A percentile compares a stretch with the other conserved stretches of the same genome.
These are phyloP conservation scores for Boletus vermiculosoides DNA, from an alignment of 768 basidiomycete species.

Conservation along the genomic window DNA sequence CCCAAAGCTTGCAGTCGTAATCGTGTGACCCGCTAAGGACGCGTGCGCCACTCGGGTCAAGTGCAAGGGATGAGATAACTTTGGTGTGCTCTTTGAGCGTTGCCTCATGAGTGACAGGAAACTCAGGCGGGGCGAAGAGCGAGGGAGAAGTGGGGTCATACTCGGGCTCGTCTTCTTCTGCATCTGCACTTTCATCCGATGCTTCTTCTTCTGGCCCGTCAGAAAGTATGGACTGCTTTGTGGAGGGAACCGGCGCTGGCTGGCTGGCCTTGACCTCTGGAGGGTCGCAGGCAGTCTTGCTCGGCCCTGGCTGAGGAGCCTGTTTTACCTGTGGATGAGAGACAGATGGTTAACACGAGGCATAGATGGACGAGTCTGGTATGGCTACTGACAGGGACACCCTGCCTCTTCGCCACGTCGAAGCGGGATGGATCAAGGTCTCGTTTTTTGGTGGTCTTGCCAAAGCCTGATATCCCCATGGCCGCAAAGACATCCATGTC, in stretches of 20 bases:
- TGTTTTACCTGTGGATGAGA: constrained; percentile 16
- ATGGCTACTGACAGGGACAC: constrained; percentile 29
- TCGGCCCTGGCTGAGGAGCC: constrained; percentile 16
- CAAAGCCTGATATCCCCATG: constrained; percentile 85
- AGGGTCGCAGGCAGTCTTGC: constrained; percentile 8
- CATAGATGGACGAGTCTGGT: background rate
- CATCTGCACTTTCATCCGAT: constrained; percentile 25
- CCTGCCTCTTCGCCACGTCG: constrained; percentile 68
- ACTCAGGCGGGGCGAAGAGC: constrained; percentile 45
- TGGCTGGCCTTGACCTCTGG: constrained; percentile 26
- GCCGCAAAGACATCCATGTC: constrained; percentile 73
- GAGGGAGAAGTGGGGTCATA: constrained; percentile 49
- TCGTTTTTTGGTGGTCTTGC: constrained; percentile 66
- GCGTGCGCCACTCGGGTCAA: constrained; percentile 94
- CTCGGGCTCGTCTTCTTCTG: constrained; percentile 41
- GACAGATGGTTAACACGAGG: constrained; percentile 24
- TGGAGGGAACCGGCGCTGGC: background rate
- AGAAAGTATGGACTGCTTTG: constrained; percentile 2
- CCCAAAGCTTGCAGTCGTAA: constrained; percentile 98
- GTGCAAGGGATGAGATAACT: constrained; percentile 86
- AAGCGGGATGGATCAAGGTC: constrained; percentile 74
- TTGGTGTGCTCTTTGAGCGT: constrained; percentile 93
- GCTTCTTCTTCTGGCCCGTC: constrained; percentile 20
- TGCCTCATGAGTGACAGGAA: constrained; percentile 91
- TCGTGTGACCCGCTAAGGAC: constrained; percentile 92